phyloP scores from a whole-genome alignment of 176 grass and related monocot species.

The Eleusine coracana region DNA sequence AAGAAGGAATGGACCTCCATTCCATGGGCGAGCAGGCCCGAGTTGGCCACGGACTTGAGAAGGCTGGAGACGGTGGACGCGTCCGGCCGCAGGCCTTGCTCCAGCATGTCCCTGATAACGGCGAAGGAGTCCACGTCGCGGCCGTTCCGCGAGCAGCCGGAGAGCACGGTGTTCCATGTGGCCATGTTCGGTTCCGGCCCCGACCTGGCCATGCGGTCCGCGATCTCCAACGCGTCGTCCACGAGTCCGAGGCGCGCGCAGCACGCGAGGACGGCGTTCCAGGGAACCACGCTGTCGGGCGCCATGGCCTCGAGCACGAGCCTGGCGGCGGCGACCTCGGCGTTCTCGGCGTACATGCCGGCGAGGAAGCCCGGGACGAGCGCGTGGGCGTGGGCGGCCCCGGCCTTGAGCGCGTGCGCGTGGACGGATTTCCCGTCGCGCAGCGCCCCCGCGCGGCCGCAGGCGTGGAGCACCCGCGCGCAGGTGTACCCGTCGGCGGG shows the following conservation, averaged over 20 bases:
- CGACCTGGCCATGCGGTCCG: constrained; percentile 48
- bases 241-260: constrained; percentile 72
- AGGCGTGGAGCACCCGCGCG: constrained; percentile 70
- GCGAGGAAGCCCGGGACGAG: constrained; percentile 78
- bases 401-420: constrained; percentile 51
- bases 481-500: constrained; percentile 63
- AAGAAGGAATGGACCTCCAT: constrained; percentile 70
- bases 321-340: constrained; percentile 46
- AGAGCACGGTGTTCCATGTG: constrained; percentile 85
- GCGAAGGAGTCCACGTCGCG: constrained; percentile 48
- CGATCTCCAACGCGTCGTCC: constrained; percentile 67
- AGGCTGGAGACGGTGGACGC: constrained; percentile 62
- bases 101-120: constrained; percentile 46
- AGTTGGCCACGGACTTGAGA: constrained; percentile 61
- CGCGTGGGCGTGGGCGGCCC: constrained; percentile 23
- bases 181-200: constrained; percentile 54
- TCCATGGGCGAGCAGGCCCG: constrained; percentile 46
- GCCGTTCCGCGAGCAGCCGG: constrained; percentile 65
- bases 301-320: constrained; percentile 53
- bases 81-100: constrained; percentile 51
- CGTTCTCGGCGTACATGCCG: constrained; percentile 87
- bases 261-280: constrained; percentile 84
- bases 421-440: constrained; percentile 66
- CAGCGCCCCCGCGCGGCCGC: constrained; percentile 50
- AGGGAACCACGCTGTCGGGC: constrained; percentile 47